Evolutionary conservation across 345 rosid genomes (phyloP).

Genomic region (Brassica incana): DNA sequence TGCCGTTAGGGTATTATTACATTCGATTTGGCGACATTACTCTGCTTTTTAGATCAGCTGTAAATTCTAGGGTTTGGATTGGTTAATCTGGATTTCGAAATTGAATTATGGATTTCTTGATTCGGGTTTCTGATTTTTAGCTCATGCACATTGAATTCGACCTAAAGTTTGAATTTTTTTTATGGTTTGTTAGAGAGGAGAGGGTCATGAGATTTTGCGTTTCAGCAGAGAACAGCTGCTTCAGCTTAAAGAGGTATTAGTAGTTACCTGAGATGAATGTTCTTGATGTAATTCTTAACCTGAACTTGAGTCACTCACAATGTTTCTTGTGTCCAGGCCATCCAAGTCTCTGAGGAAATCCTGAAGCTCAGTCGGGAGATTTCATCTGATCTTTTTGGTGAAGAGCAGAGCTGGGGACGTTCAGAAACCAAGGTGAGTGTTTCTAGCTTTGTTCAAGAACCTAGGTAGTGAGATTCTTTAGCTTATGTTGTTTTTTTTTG

Average conservation of each 20-base stretch:
- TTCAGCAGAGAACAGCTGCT: conserved; percentile 71
- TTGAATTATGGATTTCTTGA: background rate
- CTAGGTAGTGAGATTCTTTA: background rate
- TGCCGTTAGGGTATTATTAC: conserved; percentile 31
- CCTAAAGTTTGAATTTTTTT: background rate
- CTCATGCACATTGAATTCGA: background rate
- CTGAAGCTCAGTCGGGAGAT: conserved; percentile 62
- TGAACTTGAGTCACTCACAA: background rate
- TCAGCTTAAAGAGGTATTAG: conserved; percentile 62
- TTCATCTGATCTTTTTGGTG: conserved; percentile 68
- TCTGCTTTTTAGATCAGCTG: background rate
- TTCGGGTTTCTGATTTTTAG: background rate
- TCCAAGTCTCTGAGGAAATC: conserved; percentile 60
- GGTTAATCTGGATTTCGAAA: background rate
- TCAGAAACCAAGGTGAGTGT: conserved; percentile 63
- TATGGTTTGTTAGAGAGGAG: conserved; percentile 60
- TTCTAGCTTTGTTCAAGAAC: background rate
- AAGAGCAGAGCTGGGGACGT: conserved; percentile 73
- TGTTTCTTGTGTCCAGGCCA: conserved; percentile 40
- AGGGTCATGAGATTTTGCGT: conserved; percentile 57
- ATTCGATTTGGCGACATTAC: background rate
- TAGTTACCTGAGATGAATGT: background rate
- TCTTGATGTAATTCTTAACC: background rate
- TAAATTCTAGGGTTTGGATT: background rate
- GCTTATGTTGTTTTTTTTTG: background rate